Evolutionary conservation across 257 asterid species (phyloP).

Genomic region (Nicotiana sylvestris): DNA sequence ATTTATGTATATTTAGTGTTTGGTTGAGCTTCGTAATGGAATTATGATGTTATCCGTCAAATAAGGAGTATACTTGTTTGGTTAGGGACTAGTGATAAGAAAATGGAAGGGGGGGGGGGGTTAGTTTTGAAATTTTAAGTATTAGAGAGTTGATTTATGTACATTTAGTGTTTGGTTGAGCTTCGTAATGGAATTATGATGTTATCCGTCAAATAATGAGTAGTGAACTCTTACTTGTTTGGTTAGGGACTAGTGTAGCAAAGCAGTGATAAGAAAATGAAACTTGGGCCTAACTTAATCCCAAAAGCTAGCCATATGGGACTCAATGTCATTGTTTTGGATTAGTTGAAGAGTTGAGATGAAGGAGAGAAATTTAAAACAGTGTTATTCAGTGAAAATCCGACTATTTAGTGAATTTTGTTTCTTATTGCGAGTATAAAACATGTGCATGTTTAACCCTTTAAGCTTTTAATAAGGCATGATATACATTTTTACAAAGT

Average conservation of each 20-base stretch:
- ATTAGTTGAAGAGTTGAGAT: neutral
- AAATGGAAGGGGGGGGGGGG: too few relatives aligned
- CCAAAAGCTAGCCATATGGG: too few relatives aligned
- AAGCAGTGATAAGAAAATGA: too few relatives aligned
- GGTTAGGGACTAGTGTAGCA: neutral
- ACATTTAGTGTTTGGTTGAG: neutral
- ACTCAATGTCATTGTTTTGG: neutral
- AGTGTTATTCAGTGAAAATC: neutral
- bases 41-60: neutral
- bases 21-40: neutral
- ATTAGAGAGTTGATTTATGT: constrained; percentile 1
- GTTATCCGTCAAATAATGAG: neutral
- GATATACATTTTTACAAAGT: neutral
- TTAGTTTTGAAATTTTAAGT: neutral
- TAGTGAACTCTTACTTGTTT: neutral
- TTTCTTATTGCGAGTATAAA: neutral
- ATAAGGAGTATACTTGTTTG: neutral
- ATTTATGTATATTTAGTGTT: neutral
- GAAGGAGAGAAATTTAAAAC: neutral
- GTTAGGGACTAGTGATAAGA: neutral
- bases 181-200: neutral
- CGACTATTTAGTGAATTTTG: neutral
- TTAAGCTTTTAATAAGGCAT: neutral
- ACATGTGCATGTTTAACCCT: neutral
- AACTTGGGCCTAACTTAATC: too few relatives aligned